Evolutionary conservation across 169 alveolate genomes (phyloP).

Genomic region (Plasmodium knowlesi): DNA sequence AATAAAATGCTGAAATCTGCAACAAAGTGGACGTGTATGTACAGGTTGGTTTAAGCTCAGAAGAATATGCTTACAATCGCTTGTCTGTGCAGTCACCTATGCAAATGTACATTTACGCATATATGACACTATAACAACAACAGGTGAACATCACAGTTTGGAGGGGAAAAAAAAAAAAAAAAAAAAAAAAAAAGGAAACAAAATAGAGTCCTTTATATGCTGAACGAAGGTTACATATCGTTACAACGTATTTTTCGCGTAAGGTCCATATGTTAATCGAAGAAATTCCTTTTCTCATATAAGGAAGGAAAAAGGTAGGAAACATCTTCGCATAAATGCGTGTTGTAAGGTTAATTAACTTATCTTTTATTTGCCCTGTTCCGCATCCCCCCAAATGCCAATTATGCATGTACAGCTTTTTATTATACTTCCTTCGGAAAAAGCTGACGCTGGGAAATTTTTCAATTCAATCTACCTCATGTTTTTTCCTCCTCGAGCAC

Average conservation of each 20-base stretch:
- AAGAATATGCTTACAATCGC: not conserved
- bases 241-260: not conserved
- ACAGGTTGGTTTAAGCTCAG: not conserved
- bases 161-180: not conserved
- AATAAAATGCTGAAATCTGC: not conserved
- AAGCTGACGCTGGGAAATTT: not conserved
- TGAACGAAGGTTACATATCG: not conserved
- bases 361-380: not conserved
- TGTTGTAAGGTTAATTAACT: not conserved
- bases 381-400: not conserved
- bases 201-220: not conserved
- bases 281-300: not conserved
- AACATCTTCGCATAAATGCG: not conserved
- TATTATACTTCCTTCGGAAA: not conserved
- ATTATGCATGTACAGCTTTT: not conserved
- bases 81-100: not conserved
- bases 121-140: not conserved
- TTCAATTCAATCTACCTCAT: not conserved
- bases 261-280: not conserved
- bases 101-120: slow-evolving; percentile 3
- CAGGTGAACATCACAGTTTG: slow-evolving; percentile 5
- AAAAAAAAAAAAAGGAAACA: slow-evolving; percentile 2
- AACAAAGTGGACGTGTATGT: not conserved
- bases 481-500: not conserved
- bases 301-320: slow-evolving; percentile 10